Evolutionary conservation across 2,329 filamentous ascomycete species (phyloP).

Genomic region (Fusarium tricinctum): DNA sequence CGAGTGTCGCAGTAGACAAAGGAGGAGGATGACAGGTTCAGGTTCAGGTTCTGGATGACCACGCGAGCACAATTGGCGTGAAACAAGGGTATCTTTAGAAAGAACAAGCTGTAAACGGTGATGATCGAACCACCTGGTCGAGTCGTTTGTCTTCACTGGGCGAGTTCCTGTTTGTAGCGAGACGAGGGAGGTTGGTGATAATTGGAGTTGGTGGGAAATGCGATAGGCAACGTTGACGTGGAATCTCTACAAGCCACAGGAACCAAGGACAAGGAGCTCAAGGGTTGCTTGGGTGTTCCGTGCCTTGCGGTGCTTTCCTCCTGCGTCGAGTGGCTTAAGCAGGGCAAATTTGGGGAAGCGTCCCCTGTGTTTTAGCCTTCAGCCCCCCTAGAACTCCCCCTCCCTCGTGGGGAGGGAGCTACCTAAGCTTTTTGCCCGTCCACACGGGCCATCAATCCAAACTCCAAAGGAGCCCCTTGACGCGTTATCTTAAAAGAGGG

Average conservation of each 20-base stretch:
- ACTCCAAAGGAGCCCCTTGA: neutral
- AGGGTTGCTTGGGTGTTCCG: constrained; percentile 1
- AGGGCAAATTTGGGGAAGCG: constrained; percentile 1
- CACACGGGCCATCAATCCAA: neutral
- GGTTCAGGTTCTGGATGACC: constrained; percentile 7
- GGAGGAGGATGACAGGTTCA: constrained; percentile 13
- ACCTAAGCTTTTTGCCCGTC: neutral
- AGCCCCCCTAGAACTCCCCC: neutral
- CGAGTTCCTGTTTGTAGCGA: neutral
- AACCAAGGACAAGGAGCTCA: constrained; percentile 20
- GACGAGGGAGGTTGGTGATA: constrained; percentile 17
- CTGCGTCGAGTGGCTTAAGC: neutral
- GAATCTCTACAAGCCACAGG: constrained; percentile 27
- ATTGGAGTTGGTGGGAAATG: constrained; percentile 22
- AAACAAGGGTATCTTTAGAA: constrained; percentile 21
- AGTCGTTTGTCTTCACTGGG: neutral
- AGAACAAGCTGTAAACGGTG: neutral
- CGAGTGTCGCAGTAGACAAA: constrained; percentile 34
- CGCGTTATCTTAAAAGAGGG: neutral
- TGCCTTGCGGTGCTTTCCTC: no score
- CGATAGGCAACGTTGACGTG: constrained; percentile 34
- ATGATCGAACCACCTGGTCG: neutral
- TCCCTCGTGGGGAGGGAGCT: neutral
- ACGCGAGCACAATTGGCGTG: constrained; percentile 14
- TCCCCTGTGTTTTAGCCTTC: constrained; percentile 9